Base-by-base conservation (phyloP, 148 eudicot genomes). In the Spergularia bocconei region DNA sequence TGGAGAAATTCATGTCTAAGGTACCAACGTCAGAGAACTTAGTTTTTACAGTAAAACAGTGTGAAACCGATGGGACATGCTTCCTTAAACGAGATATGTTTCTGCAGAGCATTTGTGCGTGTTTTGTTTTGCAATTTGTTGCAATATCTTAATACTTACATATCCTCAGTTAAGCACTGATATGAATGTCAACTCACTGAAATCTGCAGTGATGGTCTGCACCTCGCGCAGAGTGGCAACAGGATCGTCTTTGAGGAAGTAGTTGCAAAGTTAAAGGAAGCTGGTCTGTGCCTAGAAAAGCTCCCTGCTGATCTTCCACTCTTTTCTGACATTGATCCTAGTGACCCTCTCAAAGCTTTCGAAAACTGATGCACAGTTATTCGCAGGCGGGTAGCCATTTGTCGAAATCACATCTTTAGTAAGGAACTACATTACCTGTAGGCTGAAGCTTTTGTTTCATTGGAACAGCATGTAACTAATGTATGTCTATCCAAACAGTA, bases 141-240 rank as follows among this genome's bases (percentile, higher is more conserved):
- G 10, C 48, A 44, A 9, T 44, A 0, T 44, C 48, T 44, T 4
- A 5, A 44, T 44, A 4, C 48, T 44, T 44, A 44, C 48, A 44
- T 44, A 6, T 44, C 48, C 10, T 0, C 48, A 44, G 10, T 44
- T 6, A 44, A 44, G 10, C 48, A 44, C 48, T 44, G 0, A 29
- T 53, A 11, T 21, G 56, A 38, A 17, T 38, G 20, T 13, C 19
- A 66, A 29, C 52, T 25, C 23, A 8, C 13, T 23, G 53, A 16
- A 70, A 80, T 73, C 16, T 78, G 67, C 89, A 93, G 98, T 33
- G 97, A 93, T 77, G 98, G 98, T 69, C 81, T 93, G 89, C 98
- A 93, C 75, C 86, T 93, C 7, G 82, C 89, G 36, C 79, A 47
- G 65, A 73, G 75, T 12, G 98, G 98, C 25, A 93, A 89, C 83